Conservation (phyloP, 495 filamentous ascomycete genomes). For the Talaromyces thailandensis region DNA sequence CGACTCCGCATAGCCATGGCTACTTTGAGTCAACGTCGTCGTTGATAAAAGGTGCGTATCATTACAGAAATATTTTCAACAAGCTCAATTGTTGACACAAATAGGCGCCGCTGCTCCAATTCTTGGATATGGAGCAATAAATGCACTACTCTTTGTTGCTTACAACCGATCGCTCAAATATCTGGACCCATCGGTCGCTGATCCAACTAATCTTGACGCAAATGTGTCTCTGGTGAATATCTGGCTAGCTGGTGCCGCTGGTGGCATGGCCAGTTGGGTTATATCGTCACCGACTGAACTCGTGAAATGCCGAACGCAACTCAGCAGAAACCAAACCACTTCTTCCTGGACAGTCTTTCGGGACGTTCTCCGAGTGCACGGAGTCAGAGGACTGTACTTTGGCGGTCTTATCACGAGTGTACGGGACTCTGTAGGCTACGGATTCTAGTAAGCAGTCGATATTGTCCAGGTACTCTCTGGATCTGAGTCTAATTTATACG, state of each 20-base stretch:
- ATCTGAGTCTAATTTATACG: constrained; percentile 5
- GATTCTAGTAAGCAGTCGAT: constrained; percentile 63
- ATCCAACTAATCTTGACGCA: constrained; percentile 28
- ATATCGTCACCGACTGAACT: constrained; percentile 80
- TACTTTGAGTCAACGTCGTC: constrained; percentile 26
- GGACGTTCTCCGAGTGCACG: constrained; percentile 49
- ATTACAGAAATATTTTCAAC: neutral
- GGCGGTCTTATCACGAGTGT: constrained; percentile 72
- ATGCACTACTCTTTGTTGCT: constrained; percentile 74
- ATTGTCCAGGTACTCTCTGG: constrained; percentile 7
- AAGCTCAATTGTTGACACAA: constrained; percentile 4
- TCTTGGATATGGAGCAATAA: constrained; percentile 79
- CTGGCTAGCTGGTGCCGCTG: constrained; percentile 66
- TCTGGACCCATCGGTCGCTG: constrained; percentile 36
- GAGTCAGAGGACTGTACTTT: constrained; percentile 62
- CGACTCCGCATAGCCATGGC: constrained; percentile 14
- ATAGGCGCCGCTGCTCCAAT: constrained; percentile 70
- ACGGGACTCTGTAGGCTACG: constrained; percentile 79
- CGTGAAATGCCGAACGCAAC: constrained; percentile 76
- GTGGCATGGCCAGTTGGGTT: constrained; percentile 72
- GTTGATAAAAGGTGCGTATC: neutral
- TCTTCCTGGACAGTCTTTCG: constrained; percentile 54
- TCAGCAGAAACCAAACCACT: constrained; percentile 30
- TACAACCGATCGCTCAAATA: constrained; percentile 68
- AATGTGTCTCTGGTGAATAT: constrained; percentile 35